These are phyloP conservation scores for Sugiyamaella paludigena DNA, from an alignment of 1,139 yeast species.

Conservation along the genomic window DNA sequence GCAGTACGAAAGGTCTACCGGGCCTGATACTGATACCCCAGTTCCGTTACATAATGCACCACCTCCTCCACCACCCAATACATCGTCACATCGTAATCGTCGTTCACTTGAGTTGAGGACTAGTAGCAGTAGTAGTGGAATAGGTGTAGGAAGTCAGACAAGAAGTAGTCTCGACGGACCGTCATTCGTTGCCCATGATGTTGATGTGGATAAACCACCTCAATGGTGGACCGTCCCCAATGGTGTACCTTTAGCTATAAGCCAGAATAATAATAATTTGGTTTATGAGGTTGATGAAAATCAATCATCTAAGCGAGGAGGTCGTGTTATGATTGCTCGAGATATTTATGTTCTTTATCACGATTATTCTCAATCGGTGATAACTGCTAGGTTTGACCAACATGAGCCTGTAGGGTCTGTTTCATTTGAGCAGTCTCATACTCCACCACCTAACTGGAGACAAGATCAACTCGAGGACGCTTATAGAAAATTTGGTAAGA, in stretches of 20 bases:
- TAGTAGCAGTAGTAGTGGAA: slow-evolving; percentile 4
- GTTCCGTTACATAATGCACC: slow-evolving; percentile 3
- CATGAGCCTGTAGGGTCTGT: slow-evolving; percentile 57
- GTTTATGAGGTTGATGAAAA: slow-evolving; percentile 66
- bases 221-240: slow-evolving; percentile 64
- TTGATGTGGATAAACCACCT: slow-evolving; percentile 35
- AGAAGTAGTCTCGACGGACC: slow-evolving; percentile 16
- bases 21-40: background rate
- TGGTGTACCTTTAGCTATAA: slow-evolving; percentile 58
- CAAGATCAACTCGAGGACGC: slow-evolving; percentile 52
- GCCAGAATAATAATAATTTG: slow-evolving; percentile 43
- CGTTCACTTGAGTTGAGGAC: slow-evolving; percentile 19
- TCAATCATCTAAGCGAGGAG: slow-evolving; percentile 56
- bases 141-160: background rate
- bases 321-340: slow-evolving; percentile 49
- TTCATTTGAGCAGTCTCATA: slow-evolving; percentile 44
- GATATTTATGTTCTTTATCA: slow-evolving; percentile 73
- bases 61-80: slow-evolving; percentile 24
- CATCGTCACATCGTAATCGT: background rate
- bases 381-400: slow-evolving; percentile 52
- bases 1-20: slow-evolving; percentile 8
- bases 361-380: slow-evolving; percentile 65
- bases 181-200: slow-evolving; percentile 19
- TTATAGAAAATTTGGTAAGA: slow-evolving; percentile 43
- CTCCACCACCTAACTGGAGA: slow-evolving; percentile 49